phyloP scores from a whole-genome alignment of 257 asterid genomes.

The Salvia splendens region DNA sequence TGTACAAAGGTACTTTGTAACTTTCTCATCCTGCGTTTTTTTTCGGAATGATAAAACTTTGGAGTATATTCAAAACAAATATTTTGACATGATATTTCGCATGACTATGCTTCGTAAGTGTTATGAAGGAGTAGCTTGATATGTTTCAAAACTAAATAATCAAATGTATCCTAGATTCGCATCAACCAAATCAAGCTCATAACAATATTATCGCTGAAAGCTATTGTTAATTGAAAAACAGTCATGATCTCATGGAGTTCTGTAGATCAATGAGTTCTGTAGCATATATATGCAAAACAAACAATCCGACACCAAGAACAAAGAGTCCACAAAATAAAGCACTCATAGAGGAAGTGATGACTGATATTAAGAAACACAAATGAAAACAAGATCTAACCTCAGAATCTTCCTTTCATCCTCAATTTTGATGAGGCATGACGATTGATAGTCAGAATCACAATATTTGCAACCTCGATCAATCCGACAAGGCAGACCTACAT shows the following conservation, averaged over 20 bases:
- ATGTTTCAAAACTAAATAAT: neutral
- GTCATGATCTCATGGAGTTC: neutral
- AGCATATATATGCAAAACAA: too few relatives aligned
- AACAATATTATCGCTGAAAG: neutral
- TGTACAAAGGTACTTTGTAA: neutral
- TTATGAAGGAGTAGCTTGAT: neutral
- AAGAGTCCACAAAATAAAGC: neutral
- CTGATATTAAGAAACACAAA: neutral
- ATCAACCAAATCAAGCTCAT: neutral
- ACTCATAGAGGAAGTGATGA: neutral
- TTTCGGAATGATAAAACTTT: neutral
- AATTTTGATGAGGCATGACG: constrained; percentile 84
- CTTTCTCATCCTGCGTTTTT: neutral
- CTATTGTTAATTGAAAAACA: neutral
- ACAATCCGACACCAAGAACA: neutral
- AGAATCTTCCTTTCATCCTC: constrained; percentile 64
- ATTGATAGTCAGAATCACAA: constrained; percentile 82
- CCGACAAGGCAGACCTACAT: constrained; percentile 96
- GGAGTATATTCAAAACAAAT: neutral
- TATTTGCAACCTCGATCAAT: constrained; percentile 95
- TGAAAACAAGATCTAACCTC: constrained; percentile 46
- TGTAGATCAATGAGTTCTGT: too few relatives aligned
- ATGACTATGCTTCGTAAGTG: neutral
- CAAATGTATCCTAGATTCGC: neutral
- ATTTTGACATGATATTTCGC: neutral